Evolutionary conservation across 1,139 yeast genomes (phyloP).

Genomic region (Hyphopichia fennica): DNA sequence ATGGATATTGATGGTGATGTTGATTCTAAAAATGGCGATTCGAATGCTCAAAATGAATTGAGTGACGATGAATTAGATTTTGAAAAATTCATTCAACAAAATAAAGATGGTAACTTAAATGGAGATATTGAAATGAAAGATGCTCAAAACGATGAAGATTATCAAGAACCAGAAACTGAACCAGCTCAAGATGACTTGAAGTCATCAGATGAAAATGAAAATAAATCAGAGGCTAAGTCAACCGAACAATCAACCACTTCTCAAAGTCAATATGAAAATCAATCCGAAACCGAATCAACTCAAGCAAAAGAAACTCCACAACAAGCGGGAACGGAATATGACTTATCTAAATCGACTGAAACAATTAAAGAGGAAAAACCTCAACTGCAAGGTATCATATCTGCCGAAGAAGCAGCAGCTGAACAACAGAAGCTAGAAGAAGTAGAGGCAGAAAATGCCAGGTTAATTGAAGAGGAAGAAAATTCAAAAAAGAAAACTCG

Average conservation of each 20-base stretch:
- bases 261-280: too few relatives aligned
- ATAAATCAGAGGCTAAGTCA: neutral
- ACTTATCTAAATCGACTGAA: too few relatives aligned
- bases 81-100: neutral
- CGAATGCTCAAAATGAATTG: neutral
- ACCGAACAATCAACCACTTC: too few relatives aligned
- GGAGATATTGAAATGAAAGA: conserved; percentile 1
- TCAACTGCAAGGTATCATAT: neutral
- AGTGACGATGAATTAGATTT: neutral
- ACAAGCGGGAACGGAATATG: too few relatives aligned
- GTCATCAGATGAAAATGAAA: neutral
- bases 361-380: neutral
- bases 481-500: conserved; percentile 23
- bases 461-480: conserved; percentile 43
- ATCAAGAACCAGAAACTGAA: neutral
- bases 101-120: neutral
- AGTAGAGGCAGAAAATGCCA: conserved; percentile 34
- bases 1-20: neutral
- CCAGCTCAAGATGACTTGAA: too few relatives aligned
- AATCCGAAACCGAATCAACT: too few relatives aligned
- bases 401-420: neutral
- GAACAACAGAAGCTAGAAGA: conserved; percentile 33
- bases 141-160: neutral
- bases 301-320: too few relatives aligned
- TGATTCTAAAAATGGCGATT: neutral